These are phyloP conservation scores for Penicillium crystallinum DNA, from an alignment of 495 filamentous ascomycete genomes.

Conservation along the genomic window DNA sequence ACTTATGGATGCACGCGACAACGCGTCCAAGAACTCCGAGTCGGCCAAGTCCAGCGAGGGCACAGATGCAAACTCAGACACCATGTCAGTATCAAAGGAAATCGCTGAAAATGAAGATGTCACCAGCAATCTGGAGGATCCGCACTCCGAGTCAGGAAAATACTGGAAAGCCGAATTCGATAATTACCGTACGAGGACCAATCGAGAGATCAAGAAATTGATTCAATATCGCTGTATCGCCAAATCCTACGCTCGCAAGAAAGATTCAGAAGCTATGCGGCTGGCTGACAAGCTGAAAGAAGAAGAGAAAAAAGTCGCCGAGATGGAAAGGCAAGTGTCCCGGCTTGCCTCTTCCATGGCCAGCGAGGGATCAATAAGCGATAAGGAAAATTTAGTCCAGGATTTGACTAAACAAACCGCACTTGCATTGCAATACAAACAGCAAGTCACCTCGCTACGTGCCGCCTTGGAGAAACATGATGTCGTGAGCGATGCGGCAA, in stretches of 20 bases:
- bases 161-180: slow-evolving; percentile 95
- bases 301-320: slow-evolving; percentile 50
- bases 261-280: slow-evolving; percentile 73
- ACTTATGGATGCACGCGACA: slow-evolving; percentile 41
- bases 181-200: slow-evolving; percentile 73
- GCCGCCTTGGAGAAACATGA: slow-evolving; percentile 47
- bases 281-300: slow-evolving; percentile 67
- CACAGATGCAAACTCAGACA: slow-evolving; percentile 9
- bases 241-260: slow-evolving; percentile 84
- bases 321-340: slow-evolving; percentile 53
- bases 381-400: slow-evolving; percentile 47
- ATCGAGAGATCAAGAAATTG: slow-evolving; percentile 69
- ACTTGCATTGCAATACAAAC: slow-evolving; percentile 61
- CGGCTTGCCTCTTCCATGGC: slow-evolving; percentile 55
- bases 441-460: slow-evolving; percentile 58
- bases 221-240: slow-evolving; percentile 76
- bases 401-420: slow-evolving; percentile 64
- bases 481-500: slow-evolving; percentile 37
- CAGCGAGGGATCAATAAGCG: slow-evolving; percentile 38
- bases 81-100: slow-evolving; percentile 8
- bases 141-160: slow-evolving; percentile 76
- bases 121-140: slow-evolving; percentile 73
- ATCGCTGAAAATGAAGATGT: slow-evolving; percentile 46
- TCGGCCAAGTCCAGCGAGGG: slow-evolving; percentile 12
- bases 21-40: slow-evolving; percentile 24